These are phyloP conservation scores for Verticillium nubilum DNA, from an alignment of 2,329 filamentous ascomycete species.

Conservation along the genomic window DNA sequence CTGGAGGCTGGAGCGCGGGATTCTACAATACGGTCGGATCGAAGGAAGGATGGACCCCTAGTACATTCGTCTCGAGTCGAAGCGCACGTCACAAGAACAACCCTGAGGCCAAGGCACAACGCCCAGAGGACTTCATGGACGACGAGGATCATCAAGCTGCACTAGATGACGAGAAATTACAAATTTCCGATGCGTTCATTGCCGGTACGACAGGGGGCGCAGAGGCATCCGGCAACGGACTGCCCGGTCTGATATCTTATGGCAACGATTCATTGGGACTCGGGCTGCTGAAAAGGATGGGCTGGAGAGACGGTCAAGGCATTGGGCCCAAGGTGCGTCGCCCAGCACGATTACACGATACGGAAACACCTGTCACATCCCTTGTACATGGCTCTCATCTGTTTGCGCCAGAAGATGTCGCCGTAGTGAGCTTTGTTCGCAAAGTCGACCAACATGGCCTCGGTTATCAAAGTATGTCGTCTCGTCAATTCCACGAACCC, in stretches of 20 bases:
- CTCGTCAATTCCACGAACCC: not conserved
- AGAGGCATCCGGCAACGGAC: conserved; percentile 37
- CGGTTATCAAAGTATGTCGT: conserved; percentile 37
- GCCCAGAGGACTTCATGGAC: conserved; percentile 94
- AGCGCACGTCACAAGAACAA: conserved; percentile 68
- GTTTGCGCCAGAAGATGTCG: conserved; percentile 79
- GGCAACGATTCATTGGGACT: conserved; percentile 82
- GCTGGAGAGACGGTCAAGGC: conserved; percentile 91
- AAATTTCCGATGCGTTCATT: conserved; percentile 64
- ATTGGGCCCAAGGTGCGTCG: conserved; percentile 82
- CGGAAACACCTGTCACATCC: conserved; percentile 20
- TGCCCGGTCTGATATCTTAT: conserved; percentile 67
- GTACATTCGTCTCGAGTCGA: conserved; percentile 87
- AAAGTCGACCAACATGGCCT: conserved; percentile 68
- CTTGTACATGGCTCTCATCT: conserved; percentile 52
- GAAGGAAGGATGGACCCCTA: conserved; percentile 95
- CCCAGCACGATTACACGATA: conserved; percentile 59
- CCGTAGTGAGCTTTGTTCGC: conserved; percentile 58
- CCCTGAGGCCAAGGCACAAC: conserved; percentile 45
- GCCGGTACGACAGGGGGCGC: conserved; percentile 47
- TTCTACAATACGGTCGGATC: conserved; percentile 98
- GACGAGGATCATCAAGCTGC: conserved; percentile 89
- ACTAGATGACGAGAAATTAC: conserved; percentile 68
- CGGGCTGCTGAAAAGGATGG: conserved; percentile 84
- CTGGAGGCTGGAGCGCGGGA: conserved; percentile 92